These are phyloP conservation scores for Fusarium sp. DNA, from an alignment of 2,329 filamentous ascomycete species.

Conservation along the genomic window DNA sequence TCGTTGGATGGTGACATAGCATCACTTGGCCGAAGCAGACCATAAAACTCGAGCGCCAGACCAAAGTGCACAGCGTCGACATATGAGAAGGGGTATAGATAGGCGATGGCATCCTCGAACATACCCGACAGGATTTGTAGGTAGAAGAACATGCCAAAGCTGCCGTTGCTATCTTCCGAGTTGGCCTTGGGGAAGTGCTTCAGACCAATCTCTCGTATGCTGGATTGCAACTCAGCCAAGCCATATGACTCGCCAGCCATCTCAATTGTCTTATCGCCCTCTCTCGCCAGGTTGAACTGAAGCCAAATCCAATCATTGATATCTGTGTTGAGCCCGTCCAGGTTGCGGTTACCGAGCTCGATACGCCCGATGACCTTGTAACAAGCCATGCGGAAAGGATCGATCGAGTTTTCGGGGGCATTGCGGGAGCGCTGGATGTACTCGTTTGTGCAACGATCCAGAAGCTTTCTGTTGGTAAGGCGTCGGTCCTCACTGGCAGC, in stretches of 20 bases:
- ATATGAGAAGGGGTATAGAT: conserved; percentile 91
- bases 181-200: conserved; percentile 88
- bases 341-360: conserved; percentile 71
- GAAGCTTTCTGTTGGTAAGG: conserved; percentile 76
- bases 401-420: conserved; percentile 85
- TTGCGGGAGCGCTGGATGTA: conserved; percentile 88
- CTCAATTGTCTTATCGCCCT: conserved; percentile 71
- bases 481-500: conserved; percentile 80
- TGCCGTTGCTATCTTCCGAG: conserved; percentile 78
- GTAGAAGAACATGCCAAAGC: conserved; percentile 92
- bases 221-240: conserved; percentile 76
- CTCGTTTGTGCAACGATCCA: conserved; percentile 89
- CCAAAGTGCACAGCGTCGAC: conserved; percentile 96
- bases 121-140: conserved; percentile 90
- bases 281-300: conserved; percentile 75
- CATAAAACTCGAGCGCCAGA: conserved; percentile 88
- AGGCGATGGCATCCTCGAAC: conserved; percentile 93
- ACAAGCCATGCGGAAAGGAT: conserved; percentile 96
- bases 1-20: conserved; percentile 80
- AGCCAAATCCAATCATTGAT: conserved; percentile 80
- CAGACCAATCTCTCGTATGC: conserved; percentile 87
- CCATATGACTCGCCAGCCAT: conserved; percentile 75
- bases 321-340: conserved; percentile 71
- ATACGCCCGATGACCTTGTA: conserved; percentile 95
- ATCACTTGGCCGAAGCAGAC: conserved; percentile 86